Base-by-base conservation (phyloP, 352 stramenopile genomes). In the Thraustotheca clavata region DNA sequence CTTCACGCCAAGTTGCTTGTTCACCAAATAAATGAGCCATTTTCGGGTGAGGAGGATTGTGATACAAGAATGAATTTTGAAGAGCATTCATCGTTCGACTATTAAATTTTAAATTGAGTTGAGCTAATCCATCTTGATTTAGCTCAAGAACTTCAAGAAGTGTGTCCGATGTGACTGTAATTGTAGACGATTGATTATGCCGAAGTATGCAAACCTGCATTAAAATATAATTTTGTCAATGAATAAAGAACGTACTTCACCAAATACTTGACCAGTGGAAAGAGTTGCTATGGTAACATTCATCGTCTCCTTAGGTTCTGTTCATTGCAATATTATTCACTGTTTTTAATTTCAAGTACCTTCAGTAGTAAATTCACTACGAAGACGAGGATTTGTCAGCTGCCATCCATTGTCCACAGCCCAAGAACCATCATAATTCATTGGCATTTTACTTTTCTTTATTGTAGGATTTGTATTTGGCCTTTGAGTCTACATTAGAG, bases 401-500 rank as follows among this genome's bases (percentile, higher is more conserved):
- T 88, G 87, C 80, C 80, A 89, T 31, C 80, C 78, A 36, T 88
- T 89, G 73, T 89, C 80, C 33, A 89, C 69, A 33, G 87, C 80
- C 80, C 80, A 89, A 6, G 77, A 86, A 4, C 80, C 80, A 47
- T 89, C 78, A n/a, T 59, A 52, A 20, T 18, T 26, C 12, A 22
- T 29, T 22, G 43, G 6, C 6, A 14, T 29, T 18, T 27, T 54
- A 8, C 33, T 60, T 60, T 32, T 60, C 39, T 22, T 38, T 57
- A 14, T 31, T 6, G 31, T 22, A 4, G 3, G 52, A 35, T 43
- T 14, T 27, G 32, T 27, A 48, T 39, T 61, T 3, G 52, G 32
- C n/a, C 52, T 35, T 18, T 61, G 47, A 12, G 31, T 14, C 52
- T 61, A 48, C 5, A 9, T 7, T 18, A 43, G n/a, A 12, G 33